phyloP scores from a whole-genome alignment of 352 stramenopile species.

The Pythium folliculosum region DNA sequence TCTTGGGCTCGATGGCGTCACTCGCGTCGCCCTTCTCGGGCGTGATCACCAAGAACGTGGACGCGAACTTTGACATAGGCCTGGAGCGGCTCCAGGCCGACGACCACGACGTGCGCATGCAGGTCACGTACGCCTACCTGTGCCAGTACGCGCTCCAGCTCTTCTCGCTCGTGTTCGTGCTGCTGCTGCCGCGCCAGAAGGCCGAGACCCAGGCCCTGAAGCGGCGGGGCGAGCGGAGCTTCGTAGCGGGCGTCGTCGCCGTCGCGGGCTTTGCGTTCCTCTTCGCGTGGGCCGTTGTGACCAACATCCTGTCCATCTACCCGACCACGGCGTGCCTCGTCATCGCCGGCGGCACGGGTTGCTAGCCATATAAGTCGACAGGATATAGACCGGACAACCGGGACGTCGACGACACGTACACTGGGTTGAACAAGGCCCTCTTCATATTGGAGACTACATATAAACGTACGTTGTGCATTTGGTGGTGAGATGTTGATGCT shows the following conservation, averaged over 20 bases:
- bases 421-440: no score
- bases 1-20: conserved; percentile 31
- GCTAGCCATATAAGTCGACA: conserved; percentile 6
- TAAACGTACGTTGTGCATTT: no score
- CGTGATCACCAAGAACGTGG: conserved; percentile 32
- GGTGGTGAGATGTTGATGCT: no score
- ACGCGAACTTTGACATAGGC: conserved; percentile 29
- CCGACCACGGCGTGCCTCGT: conserved; percentile 31
- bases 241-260: conserved; percentile 21
- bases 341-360: conserved; percentile 33
- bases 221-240: conserved; percentile 29
- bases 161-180: conserved; percentile 33
- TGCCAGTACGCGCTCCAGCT: conserved; percentile 32
- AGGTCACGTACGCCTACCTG: conserved; percentile 36
- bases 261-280: conserved; percentile 26
- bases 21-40: conserved; percentile 34
- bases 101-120: conserved; percentile 17
- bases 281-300: conserved; percentile 34
- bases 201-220: conserved; percentile 33
- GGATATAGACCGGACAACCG: no score
- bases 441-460: no score
- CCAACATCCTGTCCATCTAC: conserved; percentile 40
- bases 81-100: conserved; percentile 24
- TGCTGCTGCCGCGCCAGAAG: conserved; percentile 36
- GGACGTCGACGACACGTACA: no score